These are phyloP conservation scores for Suillus lakei DNA, from an alignment of 768 basidiomycete genomes.

Conservation along the genomic window DNA sequence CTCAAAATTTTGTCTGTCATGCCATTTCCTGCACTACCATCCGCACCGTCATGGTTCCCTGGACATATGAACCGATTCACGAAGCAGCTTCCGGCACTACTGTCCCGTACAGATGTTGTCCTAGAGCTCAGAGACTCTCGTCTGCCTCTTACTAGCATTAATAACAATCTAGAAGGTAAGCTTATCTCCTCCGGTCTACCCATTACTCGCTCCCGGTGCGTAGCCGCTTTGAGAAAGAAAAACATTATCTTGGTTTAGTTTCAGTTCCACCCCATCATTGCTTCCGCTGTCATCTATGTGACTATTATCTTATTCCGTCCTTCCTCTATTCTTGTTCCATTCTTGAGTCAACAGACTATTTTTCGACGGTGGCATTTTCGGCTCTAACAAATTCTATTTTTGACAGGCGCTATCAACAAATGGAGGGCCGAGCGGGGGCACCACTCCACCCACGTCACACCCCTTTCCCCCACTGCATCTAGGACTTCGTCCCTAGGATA, in stretches of 20 bases:
- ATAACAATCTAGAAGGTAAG: slow-evolving; percentile 85
- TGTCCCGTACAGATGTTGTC: slow-evolving; percentile 86
- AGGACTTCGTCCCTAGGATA: slow-evolving; percentile 19
- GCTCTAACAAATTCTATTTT: slow-evolving; percentile 23
- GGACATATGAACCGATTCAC: slow-evolving; percentile 95
- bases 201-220: slow-evolving; percentile 26
- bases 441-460: slow-evolving; percentile 46
- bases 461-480: slow-evolving; percentile 41
- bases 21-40: slow-evolving; percentile 56
- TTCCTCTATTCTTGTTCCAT: slow-evolving; percentile 13
- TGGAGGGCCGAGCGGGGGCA: slow-evolving; percentile 74
- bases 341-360: slow-evolving; percentile 15
- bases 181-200: slow-evolving; percentile 27
- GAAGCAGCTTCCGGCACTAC: slow-evolving; percentile 71
- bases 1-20: slow-evolving; percentile 39
- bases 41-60: slow-evolving; percentile 91
- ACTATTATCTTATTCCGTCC: slow-evolving; percentile 7
- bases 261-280: background rate
- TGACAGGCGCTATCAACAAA: slow-evolving; percentile 62
- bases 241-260: background rate
- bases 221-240: background rate
- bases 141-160: slow-evolving; percentile 92
- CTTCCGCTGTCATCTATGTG: background rate
- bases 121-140: slow-evolving; percentile 94
- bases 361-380: slow-evolving; percentile 16